Base-by-base conservation (phyloP, 768 basidiomycete genomes). In the Macrolepiota albuminosa region DNA sequence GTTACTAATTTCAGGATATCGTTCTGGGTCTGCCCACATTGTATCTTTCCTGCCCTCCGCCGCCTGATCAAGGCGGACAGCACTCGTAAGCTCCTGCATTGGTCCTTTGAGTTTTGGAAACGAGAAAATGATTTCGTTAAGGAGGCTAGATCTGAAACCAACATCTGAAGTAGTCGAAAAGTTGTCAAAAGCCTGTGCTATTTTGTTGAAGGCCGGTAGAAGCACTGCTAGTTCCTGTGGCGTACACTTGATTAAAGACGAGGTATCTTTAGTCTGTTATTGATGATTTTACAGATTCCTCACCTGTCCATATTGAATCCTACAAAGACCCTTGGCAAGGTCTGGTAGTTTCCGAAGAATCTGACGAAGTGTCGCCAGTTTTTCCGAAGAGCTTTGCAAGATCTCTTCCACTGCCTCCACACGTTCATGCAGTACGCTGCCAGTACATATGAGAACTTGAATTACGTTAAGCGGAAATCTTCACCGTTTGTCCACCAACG, bases 231-330 rank as follows among this genome's bases (percentile, higher is more conserved):
- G 79, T 68, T 99, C 96, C 68, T 86, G 80, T 0, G 95, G 91
- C 1, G 88, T 88, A 55, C 92, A 94, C 88, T 92, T 63, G 4
- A 36, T 53, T n/a, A 29, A 39, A 39, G 14, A 42, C n/a, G 31
- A 34, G 24, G 6, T 37, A 24, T 8, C 11, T 31, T 36, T 10
- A 54, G 50, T 8, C n/a, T 21, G 13, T 54, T 11, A 7, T 14
- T 33, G n/a, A 54, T 7, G 7, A 6, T 6, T 31, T 33, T 29
- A 40, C 13, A 6, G 11, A 13, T 31, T 33, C 39, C 76, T 64
- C 63, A 93, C 93, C 77, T 93, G 91, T 50, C 93, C 91, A 65
- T 96, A 96, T 68, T 95, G 93, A 36, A 98, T 89, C 34, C 94
- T 78, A 61, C 87, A 89, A 16, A 98, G 75, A 0, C 96, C 96